Evolutionary conservation across 2,329 filamentous ascomycete species (phyloP).

Genomic region (Nothopassalora personata): DNA sequence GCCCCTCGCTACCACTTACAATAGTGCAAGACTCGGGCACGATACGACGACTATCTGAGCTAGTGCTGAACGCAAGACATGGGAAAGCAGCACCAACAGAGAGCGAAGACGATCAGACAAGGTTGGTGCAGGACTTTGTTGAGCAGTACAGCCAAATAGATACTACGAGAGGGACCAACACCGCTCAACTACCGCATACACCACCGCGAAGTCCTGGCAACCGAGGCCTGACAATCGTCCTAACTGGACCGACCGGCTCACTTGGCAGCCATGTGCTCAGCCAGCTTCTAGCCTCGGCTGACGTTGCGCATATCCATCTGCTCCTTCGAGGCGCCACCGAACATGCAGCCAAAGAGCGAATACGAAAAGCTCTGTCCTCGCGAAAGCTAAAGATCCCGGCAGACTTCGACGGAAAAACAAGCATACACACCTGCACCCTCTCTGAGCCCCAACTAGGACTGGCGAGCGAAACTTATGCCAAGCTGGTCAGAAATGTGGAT

Average conservation of each 20-base stretch:
- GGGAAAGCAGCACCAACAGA: constrained; percentile 27
- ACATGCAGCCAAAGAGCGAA: constrained; percentile 40
- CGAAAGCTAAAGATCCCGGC: constrained; percentile 29
- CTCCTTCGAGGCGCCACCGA: constrained; percentile 48
- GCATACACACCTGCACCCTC: constrained; percentile 47
- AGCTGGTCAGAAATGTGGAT: constrained; percentile 42
- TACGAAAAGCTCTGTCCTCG: constrained; percentile 42
- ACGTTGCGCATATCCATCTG: constrained; percentile 49
- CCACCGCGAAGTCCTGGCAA: constrained; percentile 2
- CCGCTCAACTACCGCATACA: constrained; percentile 24
- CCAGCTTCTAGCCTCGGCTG: constrained; percentile 36
- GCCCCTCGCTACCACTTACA: constrained; percentile 48
- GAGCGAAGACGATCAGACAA: constrained; percentile 34
- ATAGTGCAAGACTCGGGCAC: constrained; percentile 57
- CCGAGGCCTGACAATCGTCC: constrained; percentile 25
- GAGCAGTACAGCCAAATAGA: constrained; percentile 39
- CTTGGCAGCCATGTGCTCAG: constrained; percentile 50
- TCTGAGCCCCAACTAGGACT: constrained; percentile 47
- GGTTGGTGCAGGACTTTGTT: constrained; percentile 44
- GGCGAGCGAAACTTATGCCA: constrained; percentile 35
- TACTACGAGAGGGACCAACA: not conserved
- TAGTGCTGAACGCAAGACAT: constrained; percentile 37
- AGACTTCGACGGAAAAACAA: constrained; percentile 36
- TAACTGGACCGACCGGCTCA: constrained; percentile 49
- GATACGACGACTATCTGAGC: constrained; percentile 39